phyloP scores from a whole-genome alignment of 768 basidiomycete species.

The Boletus sp. region DNA sequence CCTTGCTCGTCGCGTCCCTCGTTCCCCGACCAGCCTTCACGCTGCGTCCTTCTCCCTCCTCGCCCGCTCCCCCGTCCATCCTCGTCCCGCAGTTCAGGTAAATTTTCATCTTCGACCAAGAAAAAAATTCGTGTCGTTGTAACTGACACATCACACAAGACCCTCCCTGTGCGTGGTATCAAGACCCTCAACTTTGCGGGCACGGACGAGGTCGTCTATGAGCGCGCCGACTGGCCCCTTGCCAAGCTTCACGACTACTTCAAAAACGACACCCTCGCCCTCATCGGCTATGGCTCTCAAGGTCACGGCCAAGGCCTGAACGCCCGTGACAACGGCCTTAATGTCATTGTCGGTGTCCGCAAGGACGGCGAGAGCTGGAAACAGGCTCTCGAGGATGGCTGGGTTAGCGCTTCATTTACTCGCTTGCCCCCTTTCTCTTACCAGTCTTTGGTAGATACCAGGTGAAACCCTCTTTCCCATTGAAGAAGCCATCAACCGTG shows the following conservation, averaged over 20 bases:
- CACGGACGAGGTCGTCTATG: slow-evolving; percentile 89
- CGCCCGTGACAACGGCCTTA: slow-evolving; percentile 97
- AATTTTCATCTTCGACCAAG: slow-evolving; percentile 32
- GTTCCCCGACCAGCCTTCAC: slow-evolving; percentile 42
- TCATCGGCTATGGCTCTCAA: slow-evolving; percentile 99
- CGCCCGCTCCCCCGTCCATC: slow-evolving; percentile 40
- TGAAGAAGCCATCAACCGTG: slow-evolving; percentile 92
- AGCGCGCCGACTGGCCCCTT: slow-evolving; percentile 96
- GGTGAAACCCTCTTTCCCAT: slow-evolving; percentile 98
- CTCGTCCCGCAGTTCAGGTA: slow-evolving; percentile 25
- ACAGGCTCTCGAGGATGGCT: slow-evolving; percentile 93
- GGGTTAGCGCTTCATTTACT: slow-evolving; percentile 52
- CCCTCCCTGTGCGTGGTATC: slow-evolving; percentile 64
- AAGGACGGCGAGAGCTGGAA: slow-evolving; percentile 96
- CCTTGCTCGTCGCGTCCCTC: slow-evolving; percentile 64
- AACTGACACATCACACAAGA: slow-evolving; percentile 30
- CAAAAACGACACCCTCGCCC: slow-evolving; percentile 98
- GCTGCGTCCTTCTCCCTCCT: slow-evolving; percentile 71
- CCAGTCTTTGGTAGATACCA: slow-evolving; percentile 57
- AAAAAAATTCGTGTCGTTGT: slow-evolving; percentile 13
- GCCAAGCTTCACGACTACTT: slow-evolving; percentile 99
- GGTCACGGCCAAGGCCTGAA: slow-evolving; percentile 99
- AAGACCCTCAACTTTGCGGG: slow-evolving; percentile 98
- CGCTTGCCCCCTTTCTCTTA: not conserved
- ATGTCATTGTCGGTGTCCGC: slow-evolving; percentile 98